phyloP scores from a whole-genome alignment of 768 basidiomycete species.

The Mrakia hoshinonis region DNA sequence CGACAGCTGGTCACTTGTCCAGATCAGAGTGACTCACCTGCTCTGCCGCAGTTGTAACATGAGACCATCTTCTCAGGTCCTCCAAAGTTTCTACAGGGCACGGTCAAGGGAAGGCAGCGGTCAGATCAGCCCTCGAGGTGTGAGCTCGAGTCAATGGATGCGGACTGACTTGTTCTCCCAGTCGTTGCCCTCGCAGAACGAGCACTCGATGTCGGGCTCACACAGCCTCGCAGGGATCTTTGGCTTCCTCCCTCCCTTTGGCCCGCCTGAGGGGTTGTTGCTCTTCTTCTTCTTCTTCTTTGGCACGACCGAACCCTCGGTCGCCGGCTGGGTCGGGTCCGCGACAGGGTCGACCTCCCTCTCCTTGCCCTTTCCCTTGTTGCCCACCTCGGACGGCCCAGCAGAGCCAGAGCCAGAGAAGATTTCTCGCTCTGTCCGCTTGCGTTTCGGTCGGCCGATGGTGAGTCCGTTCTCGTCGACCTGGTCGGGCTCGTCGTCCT shows the following conservation, averaged over 20 bases:
- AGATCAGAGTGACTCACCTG: neutral
- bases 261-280: neutral
- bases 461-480: neutral
- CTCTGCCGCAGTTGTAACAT: constrained; percentile 8
- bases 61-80: constrained; percentile 21
- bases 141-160: neutral
- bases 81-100: neutral
- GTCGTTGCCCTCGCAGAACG: constrained; percentile 66
- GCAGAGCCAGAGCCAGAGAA: neutral
- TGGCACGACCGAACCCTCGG: neutral
- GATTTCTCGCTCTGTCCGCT: neutral
- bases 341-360: neutral
- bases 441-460: neutral
- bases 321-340: neutral
- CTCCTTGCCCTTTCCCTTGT: neutral
- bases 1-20: neutral
- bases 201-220: constrained; percentile 59
- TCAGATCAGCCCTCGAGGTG: constrained; percentile 13
- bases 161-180: constrained; percentile 55
- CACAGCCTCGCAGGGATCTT: constrained; percentile 20
- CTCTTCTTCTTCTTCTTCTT: neutral
- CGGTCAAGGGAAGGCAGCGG: constrained; percentile 18
- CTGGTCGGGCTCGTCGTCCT: neutral
- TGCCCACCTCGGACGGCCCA: neutral
- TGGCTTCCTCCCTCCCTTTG: neutral